These are phyloP conservation scores for Corylus heterophylla DNA, from an alignment of 306 rosid genomes.

Conservation along the genomic window DNA sequence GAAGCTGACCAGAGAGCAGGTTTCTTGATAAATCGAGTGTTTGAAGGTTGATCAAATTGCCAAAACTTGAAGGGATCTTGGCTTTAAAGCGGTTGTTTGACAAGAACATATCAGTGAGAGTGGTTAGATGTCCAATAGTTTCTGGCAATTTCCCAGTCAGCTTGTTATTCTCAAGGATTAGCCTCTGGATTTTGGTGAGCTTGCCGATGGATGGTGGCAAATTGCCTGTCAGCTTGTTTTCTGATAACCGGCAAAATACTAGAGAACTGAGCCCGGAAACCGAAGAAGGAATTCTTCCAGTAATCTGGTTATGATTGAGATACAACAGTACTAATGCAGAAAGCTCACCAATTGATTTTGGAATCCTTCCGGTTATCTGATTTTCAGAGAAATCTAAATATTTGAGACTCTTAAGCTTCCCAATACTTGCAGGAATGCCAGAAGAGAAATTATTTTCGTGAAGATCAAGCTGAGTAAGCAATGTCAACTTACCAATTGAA, in stretches of 20 bases:
- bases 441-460: slow-evolving; percentile 48
- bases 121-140: slow-evolving; percentile 44
- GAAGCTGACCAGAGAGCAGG: slow-evolving; percentile 38
- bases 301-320: slow-evolving; percentile 48
- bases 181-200: slow-evolving; percentile 46
- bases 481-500: slow-evolving; percentile 42
- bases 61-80: slow-evolving; percentile 49
- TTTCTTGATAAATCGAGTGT: slow-evolving; percentile 51
- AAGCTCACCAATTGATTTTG: slow-evolving; percentile 51
- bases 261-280: slow-evolving; percentile 52
- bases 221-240: slow-evolving; percentile 42
- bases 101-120: slow-evolving; percentile 48
- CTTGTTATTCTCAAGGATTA: slow-evolving; percentile 54
- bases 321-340: slow-evolving; percentile 40
- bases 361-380: slow-evolving; percentile 48
- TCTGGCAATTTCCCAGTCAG: slow-evolving; percentile 52
- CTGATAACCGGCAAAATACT: slow-evolving; percentile 42
- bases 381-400: slow-evolving; percentile 59
- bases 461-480: slow-evolving; percentile 45
- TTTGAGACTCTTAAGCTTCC: slow-evolving; percentile 42
- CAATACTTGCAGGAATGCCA: slow-evolving; percentile 41
- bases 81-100: slow-evolving; percentile 53
- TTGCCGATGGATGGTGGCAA: slow-evolving; percentile 58
- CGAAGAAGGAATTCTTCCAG: slow-evolving; percentile 53
- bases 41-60: slow-evolving; percentile 42